Base-by-base conservation (phyloP, 306 rosid species). In the Sindora glabra region DNA sequence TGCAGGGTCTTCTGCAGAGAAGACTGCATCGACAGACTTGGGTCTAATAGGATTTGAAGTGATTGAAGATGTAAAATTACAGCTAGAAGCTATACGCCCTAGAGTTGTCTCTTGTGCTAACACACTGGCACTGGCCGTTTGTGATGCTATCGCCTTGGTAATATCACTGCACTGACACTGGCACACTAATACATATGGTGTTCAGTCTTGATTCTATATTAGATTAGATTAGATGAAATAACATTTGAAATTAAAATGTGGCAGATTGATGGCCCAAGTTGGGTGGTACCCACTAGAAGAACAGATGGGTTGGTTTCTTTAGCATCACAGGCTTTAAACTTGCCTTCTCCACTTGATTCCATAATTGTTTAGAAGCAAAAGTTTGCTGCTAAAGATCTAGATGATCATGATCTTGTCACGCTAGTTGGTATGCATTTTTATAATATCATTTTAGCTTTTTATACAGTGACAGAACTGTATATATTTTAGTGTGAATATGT, bases 321-420 rank as follows among this genome's bases (percentile, higher is more conserved):
- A 22, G 47, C 72, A 37, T 76, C 81, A 15, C 74, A 74, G 59
- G 86, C 89, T 21, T 71, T 85, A 13, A 77, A 63, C 33, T 23
- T 86, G 42, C 94, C 97, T 41, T 90, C 97, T 71, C 95, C 97
- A 26, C 82, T 90, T 6, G 95, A 86, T 25, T 36, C 90, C 2
- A 65, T 90, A 33, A 72, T 81, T 22, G 59, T 62, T 39, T 88
- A 76, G 27, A 79, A 70, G 45, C 73, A 84, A 74, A 82, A 90
- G 14, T 80, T 84, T 71, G 79, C 79, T 12, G 76, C 81, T 24
- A 86, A 86, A 82, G 90, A 90, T 67, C 84, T 90, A 1, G 65
- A 73, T 39, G 88, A 74, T 39, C 84, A 78, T 29, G 86, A 90
- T 66, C 94, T 86, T 56, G 90, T 80, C 29, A 82, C 95, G 1